These are phyloP conservation scores for Trichoderma orchidacearum DNA, from an alignment of 495 filamentous ascomycete genomes.

Conservation along the genomic window DNA sequence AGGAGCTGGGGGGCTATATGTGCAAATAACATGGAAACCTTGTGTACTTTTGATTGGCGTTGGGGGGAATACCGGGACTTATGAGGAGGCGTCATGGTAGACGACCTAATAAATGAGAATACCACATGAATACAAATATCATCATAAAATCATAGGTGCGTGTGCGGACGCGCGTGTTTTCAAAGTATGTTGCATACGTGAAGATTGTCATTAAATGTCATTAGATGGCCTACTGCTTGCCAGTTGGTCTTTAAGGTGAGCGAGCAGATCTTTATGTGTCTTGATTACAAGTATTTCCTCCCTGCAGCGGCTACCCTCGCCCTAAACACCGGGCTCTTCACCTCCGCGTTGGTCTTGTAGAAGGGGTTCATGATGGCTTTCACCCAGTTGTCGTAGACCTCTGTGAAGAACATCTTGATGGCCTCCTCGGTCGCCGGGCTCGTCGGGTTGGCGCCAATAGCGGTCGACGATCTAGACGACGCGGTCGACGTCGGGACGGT, in stretches of 20 bases:
- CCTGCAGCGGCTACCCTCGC: conserved; percentile 68
- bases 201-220: no score
- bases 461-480: conserved; percentile 41
- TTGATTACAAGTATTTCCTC: conserved; percentile 88
- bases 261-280: no score
- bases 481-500: conserved; percentile 24
- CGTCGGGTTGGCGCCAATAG: conserved; percentile 69
- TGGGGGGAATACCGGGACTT: conserved; percentile 1
- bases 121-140: conserved; percentile 1
- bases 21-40: neutral
- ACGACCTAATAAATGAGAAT: conserved; percentile 4
- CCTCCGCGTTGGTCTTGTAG: conserved; percentile 66
- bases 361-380: conserved; percentile 98
- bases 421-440: conserved; percentile 86
- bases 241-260: no score
- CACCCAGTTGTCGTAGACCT: conserved; percentile 88
- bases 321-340: conserved; percentile 76
- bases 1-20: neutral
- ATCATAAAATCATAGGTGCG: no score
- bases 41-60: conserved; percentile 2
- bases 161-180: no score
- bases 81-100: conserved; percentile 3
- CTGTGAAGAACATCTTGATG: conserved; percentile 79
- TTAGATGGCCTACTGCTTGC: no score
- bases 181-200: no score